phyloP scores from a whole-genome alignment of 306 rosid species.

The Dalbergia cochinchinensis region DNA sequence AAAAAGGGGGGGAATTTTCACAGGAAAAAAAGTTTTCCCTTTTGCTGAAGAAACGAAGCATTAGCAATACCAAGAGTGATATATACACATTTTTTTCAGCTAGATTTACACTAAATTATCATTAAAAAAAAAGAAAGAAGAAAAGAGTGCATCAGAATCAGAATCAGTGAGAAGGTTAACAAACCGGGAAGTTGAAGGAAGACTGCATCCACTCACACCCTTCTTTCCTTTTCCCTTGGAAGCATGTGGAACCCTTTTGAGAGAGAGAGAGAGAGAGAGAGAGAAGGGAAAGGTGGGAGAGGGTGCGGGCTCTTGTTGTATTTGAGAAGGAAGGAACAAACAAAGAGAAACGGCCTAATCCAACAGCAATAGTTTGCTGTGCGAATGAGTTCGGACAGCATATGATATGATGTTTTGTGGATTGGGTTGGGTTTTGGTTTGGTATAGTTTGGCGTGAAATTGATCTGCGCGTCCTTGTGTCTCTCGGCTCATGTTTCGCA shows the following conservation, averaged over 20 bases:
- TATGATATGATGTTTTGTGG: not conserved
- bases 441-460: too few relatives aligned
- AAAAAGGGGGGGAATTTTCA: not conserved
- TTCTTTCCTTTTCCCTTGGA: not conserved
- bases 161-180: not conserved
- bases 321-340: not conserved
- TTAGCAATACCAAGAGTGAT: not conserved
- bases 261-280: not conserved
- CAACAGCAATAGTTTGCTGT: not conserved
- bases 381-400: not conserved
- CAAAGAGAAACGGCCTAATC: not conserved
- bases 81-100: not conserved
- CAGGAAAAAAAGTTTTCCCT: not conserved
- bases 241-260: slow-evolving; percentile 8
- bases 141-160: not conserved
- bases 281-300: not conserved
- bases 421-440: not conserved
- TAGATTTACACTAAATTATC: not conserved
- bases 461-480: not conserved
- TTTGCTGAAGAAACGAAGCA: not conserved
- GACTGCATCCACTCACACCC: not conserved
- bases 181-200: not conserved
- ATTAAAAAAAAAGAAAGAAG: not conserved
- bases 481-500: too few relatives aligned
- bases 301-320: not conserved